Conservation (phyloP, 768 basidiomycete genomes). For the Myochromella boudieri region DNA sequence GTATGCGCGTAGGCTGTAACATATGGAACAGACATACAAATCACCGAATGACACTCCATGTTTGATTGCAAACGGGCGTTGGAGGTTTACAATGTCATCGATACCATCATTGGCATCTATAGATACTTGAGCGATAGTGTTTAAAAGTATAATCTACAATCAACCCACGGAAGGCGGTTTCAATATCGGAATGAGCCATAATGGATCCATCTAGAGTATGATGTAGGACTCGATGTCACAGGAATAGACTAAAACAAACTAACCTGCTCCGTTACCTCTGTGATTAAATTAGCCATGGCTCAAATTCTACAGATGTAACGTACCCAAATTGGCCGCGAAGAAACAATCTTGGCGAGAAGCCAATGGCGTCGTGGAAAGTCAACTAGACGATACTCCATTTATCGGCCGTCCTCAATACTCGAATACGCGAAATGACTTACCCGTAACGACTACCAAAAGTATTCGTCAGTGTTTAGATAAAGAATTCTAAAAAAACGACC, state of each 20-base stretch:
- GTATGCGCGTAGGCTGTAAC: neutral
- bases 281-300: neutral
- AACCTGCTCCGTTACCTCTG: slow-evolving; percentile 20
- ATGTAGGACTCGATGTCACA: neutral
- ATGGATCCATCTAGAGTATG: slow-evolving; percentile 21
- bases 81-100: slow-evolving; percentile 31
- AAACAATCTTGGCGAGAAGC: slow-evolving; percentile 25
- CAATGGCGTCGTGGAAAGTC: slow-evolving; percentile 32
- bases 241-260: slow-evolving; percentile 1
- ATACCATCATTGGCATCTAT: slow-evolving; percentile 24
- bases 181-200: slow-evolving; percentile 23
- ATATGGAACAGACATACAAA: slow-evolving; percentile 31
- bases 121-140: too few species aligned
- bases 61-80: slow-evolving; percentile 28
- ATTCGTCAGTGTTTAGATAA: neutral
- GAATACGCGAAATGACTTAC: slow-evolving; percentile 16
- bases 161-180: slow-evolving; percentile 20
- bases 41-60: slow-evolving; percentile 35
- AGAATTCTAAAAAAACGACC: too few species aligned
- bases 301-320: neutral
- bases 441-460: slow-evolving; percentile 16
- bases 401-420: too few species aligned
- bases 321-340: slow-evolving; percentile 22
- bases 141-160: neutral
- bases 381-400: slow-evolving; percentile 12